Evolutionary conservation across 257 asterid species (phyloP).

Genomic region (Paraleonurus japonicus): DNA sequence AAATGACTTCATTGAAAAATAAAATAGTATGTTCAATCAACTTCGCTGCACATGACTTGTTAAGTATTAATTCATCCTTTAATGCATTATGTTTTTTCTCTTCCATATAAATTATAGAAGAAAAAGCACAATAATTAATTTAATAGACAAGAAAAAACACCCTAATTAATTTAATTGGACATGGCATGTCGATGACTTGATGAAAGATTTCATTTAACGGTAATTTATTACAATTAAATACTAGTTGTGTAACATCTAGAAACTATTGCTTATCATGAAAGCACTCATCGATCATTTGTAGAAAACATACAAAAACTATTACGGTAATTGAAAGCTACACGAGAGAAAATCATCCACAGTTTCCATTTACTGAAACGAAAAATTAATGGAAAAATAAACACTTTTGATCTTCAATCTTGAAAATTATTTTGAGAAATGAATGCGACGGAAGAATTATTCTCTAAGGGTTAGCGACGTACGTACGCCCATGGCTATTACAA

Average conservation of each 20-base stretch:
- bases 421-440: background rate
- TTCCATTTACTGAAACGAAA: no score
- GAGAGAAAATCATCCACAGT: background rate
- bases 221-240: background rate
- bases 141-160: no score
- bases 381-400: no score
- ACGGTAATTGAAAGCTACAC: background rate
- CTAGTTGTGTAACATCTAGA: background rate
- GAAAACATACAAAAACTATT: background rate
- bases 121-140: no score
- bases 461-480: no score
- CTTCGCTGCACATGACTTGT: no score
- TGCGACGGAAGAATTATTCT: background rate
- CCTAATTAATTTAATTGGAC: no score
- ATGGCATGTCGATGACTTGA: background rate
- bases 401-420: background rate
- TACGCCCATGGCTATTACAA: background rate
- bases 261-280: background rate
- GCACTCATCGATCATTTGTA: background rate
- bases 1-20: no score
- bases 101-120: background rate
- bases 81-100: no score
- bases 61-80: background rate
- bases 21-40: no score
- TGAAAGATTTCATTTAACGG: background rate